Conservation (phyloP, 495 filamentous ascomycete genomes). For the Sordaria brevicollis region DNA sequence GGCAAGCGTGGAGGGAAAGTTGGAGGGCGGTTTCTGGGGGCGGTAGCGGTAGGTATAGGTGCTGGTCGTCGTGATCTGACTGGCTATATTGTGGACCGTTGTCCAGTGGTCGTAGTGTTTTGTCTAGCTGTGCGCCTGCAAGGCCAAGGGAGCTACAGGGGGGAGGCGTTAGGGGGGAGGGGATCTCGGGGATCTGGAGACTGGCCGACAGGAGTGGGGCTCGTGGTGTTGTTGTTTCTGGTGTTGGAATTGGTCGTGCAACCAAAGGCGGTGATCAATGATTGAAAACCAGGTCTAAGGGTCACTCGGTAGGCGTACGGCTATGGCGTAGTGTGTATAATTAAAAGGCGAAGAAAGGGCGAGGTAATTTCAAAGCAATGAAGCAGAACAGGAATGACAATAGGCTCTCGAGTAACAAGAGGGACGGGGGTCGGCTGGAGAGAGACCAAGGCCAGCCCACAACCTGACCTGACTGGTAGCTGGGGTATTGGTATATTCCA, state of each 20-base stretch:
- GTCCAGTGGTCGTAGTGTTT: background rate
- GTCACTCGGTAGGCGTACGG: background rate
- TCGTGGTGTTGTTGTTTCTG: background rate
- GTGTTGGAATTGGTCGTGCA: background rate
- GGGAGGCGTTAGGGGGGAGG: background rate
- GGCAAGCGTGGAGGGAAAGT: background rate
- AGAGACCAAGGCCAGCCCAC: background rate
- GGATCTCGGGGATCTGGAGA: background rate
- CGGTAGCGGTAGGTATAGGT: background rate
- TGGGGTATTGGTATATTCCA: background rate
- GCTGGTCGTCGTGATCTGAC: background rate
- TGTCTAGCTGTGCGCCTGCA: background rate
- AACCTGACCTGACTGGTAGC: background rate
- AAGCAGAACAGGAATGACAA: background rate
- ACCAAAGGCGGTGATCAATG: background rate
- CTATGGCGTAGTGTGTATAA: background rate
- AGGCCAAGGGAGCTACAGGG: background rate
- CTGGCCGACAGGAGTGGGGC: background rate
- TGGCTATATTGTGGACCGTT: background rate
- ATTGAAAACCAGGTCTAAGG: background rate
- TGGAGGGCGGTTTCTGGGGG: background rate
- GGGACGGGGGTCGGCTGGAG: background rate
- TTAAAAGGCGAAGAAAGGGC: background rate
- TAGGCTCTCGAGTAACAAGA: background rate
- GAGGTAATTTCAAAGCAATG: background rate